Evolutionary conservation across 495 filamentous ascomycete genomes (phyloP), one percentile per base, ranked within the genome.

Genomic region (Hyaloscypha variabilis): DNA sequence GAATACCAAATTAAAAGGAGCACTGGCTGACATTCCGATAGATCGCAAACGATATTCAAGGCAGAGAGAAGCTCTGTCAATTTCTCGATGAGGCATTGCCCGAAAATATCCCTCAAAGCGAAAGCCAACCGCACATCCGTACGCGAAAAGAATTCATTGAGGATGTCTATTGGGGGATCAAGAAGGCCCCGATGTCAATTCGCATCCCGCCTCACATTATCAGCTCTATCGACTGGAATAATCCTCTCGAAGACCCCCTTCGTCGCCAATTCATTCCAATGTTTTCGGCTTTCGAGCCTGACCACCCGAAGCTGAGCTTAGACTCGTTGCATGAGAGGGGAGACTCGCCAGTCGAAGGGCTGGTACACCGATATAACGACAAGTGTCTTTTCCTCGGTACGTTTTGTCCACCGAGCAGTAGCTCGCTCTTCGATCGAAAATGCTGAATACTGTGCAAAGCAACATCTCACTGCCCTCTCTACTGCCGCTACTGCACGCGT

Each of bases 351-450:
- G 79, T 82, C 52, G 72, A 71, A 6, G 82, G 80, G 1, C 65
- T 87, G 23, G 83, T 88, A 17, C 84, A 87, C 71, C 76, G 85
- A 19, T 88, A 88, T 69, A 77, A 81, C 0, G 85, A 86, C 63
- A 87, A 85, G 65, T 83, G 78, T n/a, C 73, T 87, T 4, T 83
- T 88, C 63, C 74, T 88, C 49, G 78, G 85, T 86, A 73, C 70
- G 82, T 63, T 11, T 65, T 23, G 17, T 30, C 23, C 65, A 26
- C 24, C 8, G 13, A 42, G 4, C 30, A 34, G 19, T 17, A 4
- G 4, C 39, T 42, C 39, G 8, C 39, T 1, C 17, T 46, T n/a
- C n/a, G n/a, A n/a, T n/a, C n/a, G n/a, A n/a, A n/a, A n/a, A n/a
- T n/a, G 17, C 39, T 46, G 31, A 34, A 46, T 17, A 14, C 39